Percentiles rank a stretch among this genome's conserved stretches.
These are phyloP conservation scores for Podaxis carcinomalis DNA, from an alignment of 768 basidiomycete genomes.

Conservation along the genomic window DNA sequence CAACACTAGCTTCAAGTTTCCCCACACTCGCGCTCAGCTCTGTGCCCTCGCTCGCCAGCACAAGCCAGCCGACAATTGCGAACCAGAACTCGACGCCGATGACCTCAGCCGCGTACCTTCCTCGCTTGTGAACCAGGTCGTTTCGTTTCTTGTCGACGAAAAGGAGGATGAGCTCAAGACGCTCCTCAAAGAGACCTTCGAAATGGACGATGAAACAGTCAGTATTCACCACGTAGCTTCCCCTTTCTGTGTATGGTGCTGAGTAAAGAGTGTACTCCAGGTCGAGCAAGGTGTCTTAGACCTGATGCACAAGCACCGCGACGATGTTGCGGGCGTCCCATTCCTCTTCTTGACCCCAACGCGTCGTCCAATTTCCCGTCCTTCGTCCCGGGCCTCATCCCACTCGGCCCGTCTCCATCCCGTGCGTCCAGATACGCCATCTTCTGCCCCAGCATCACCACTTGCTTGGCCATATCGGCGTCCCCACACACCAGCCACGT, in stretches of 20 bases:
- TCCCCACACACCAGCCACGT: constrained; percentile 76
- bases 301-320: constrained; percentile 92
- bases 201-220: constrained; percentile 66
- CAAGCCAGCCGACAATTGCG: constrained; percentile 55
- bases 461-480: constrained; percentile 53
- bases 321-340: constrained; percentile 78
- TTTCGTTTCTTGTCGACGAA: constrained; percentile 70
- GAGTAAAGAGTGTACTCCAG: constrained; percentile 31
- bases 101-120: constrained; percentile 49
- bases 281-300: constrained; percentile 88
- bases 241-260: constrained; percentile 10
- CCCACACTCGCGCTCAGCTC: constrained; percentile 82
- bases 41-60: constrained; percentile 68
- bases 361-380: constrained; percentile 72
- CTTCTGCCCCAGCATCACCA: constrained; percentile 72
- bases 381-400: constrained; percentile 75
- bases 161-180: constrained; percentile 83
- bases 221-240: constrained; percentile 20
- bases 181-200: constrained; percentile 66
- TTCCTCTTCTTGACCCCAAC: constrained; percentile 82
- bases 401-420: constrained; percentile 59
- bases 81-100: constrained; percentile 54
- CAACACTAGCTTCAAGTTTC: constrained; percentile 42
- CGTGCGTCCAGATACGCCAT: constrained; percentile 72
- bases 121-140: constrained; percentile 66